Percentiles rank a stretch among this genome's conserved stretches.
phyloP scores from a whole-genome alignment of 2,329 filamentous ascomycete genomes.

The Verticillium nonalfalfae region DNA sequence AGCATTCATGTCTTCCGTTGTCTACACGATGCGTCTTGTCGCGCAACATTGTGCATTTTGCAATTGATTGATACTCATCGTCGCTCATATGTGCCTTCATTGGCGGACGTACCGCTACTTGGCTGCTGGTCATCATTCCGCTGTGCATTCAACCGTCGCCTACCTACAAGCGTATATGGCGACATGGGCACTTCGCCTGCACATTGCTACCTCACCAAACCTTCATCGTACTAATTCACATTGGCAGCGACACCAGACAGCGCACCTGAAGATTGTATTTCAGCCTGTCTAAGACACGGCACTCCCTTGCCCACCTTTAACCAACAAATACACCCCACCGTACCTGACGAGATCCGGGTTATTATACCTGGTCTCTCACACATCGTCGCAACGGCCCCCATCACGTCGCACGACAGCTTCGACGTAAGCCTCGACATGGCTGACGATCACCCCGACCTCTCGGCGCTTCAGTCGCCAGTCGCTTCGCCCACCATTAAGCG shows the following conservation, averaged over 20 bases:
- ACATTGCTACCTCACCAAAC: background rate
- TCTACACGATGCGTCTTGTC: background rate
- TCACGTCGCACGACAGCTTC: background rate
- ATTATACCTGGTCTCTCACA: background rate
- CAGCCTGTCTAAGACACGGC: background rate
- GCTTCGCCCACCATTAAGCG: constrained; percentile 44
- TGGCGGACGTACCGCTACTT: background rate
- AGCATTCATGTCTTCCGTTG: too few relatives aligned
- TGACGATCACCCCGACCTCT: constrained; percentile 44
- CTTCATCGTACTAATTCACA: background rate
- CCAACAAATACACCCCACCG: background rate
- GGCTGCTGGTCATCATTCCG: background rate
- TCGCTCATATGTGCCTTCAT: background rate
- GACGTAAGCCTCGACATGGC: constrained; percentile 30
- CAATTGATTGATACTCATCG: background rate
- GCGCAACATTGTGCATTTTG: background rate
- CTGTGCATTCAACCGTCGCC: background rate
- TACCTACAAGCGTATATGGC: background rate
- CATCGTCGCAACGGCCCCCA: background rate
- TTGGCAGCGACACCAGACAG: background rate
- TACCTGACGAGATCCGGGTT: background rate
- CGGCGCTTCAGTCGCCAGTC: constrained; percentile 18
- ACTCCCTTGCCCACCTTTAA: background rate
- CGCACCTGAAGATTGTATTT: background rate
- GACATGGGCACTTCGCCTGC: background rate